These are phyloP conservation scores for Bassia scoparia DNA, from an alignment of 148 eudicot genomes.

Conservation along the genomic window DNA sequence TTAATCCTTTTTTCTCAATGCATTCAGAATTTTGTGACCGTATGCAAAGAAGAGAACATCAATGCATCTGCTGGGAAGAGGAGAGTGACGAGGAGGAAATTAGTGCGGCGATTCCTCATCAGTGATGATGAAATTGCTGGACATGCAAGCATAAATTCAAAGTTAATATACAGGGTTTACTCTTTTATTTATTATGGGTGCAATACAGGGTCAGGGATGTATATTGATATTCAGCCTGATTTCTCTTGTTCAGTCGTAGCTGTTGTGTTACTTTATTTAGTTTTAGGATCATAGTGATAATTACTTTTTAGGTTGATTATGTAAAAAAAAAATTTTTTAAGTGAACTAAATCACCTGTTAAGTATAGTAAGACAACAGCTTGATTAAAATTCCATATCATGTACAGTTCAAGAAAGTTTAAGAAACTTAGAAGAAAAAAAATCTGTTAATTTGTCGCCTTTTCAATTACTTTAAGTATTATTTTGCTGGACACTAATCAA, in stretches of 20 bases:
- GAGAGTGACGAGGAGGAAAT: constrained; percentile 42
- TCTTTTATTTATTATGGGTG: not conserved
- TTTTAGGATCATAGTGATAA: constrained; percentile 13
- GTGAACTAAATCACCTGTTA: constrained; percentile 6
- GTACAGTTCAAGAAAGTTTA: too few relatives aligned
- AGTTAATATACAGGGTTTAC: not conserved
- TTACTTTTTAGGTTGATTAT: not conserved
- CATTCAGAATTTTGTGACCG: constrained; percentile 47
- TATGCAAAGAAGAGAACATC: constrained; percentile 40
- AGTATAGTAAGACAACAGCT: constrained; percentile 10
- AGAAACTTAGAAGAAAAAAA: too few relatives aligned
- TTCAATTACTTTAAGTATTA: too few relatives aligned
- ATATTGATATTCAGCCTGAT: not conserved
- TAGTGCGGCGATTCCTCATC: constrained; percentile 35
- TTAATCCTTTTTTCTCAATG: not conserved
- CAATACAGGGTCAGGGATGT: not conserved
- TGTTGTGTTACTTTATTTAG: constrained; percentile 16
- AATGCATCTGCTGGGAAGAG: constrained; percentile 26
- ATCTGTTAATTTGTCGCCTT: too few relatives aligned
- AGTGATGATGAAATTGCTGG: constrained; percentile 50
- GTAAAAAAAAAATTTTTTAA: not conserved
- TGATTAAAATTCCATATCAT: too few relatives aligned
- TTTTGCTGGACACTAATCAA: too few relatives aligned
- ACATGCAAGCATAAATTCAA: constrained; percentile 34
- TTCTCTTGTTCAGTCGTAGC: constrained; percentile 1